Base-by-base conservation (phyloP, 495 filamentous ascomycete species). In the Lentithecium fluviatile region DNA sequence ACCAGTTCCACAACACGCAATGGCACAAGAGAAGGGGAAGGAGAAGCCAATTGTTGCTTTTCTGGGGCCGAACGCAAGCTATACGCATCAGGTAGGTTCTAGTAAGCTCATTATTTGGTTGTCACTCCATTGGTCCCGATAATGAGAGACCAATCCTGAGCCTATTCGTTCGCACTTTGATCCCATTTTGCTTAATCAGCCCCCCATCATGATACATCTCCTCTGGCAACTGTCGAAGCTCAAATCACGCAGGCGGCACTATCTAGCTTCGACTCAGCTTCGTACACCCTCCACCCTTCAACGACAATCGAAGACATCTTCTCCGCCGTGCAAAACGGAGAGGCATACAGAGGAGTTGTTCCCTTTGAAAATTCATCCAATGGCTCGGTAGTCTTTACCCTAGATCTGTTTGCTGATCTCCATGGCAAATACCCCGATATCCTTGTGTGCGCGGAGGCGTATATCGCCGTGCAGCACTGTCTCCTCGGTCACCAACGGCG, bases 281-380 rank as follows among this genome's bases (percentile, higher is more conserved):
- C 54, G 8, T 53, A 68, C 55, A 52, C 20, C n/a, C 55, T 72
- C 24, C 13, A 40, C 4, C 68, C 72, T n/a, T 62, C 64, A 60
- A 60, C 57, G 13, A 69, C 68, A 10, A 74, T 81, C 53, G 58
- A 76, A 82, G 91, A 93, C 60, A 83, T 95, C 61, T 96, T 97
- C 72, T 76, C 81, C 29, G 79, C 83, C 15, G 86, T 96, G 19
- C 91, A 96, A 72, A 76, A 79, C 13, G 74, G 80, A 57, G 58
- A 71, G 21, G 79, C 80, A 0, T 73, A 78, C 58, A 87, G 83
- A 67, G 93, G 91, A 59, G 88, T 98, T 3, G 89, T 97, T 15
- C 94, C 94, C 26, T 92, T 95, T 75, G 94, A 98, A 74, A 98
- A 98, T 75, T 92, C 87, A 10, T 91, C 91, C 64, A 95, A 97